Base-by-base conservation (phyloP, 345 rosid species). In the Moringa oleifera region DNA sequence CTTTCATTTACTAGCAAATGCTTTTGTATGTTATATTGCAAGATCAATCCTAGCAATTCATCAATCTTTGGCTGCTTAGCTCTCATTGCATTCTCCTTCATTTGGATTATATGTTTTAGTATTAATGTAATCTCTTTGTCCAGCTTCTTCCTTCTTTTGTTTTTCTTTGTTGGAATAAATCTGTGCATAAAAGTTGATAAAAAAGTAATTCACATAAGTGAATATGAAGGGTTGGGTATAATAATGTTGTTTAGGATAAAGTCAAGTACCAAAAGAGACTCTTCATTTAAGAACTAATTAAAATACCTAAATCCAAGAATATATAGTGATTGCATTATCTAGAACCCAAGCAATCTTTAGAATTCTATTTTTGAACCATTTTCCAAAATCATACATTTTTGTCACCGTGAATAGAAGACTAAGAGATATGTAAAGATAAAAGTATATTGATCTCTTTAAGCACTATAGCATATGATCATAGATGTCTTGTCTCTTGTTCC, bases 251-350 rank as follows among this genome's bases (percentile, higher is more conserved):
- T n/a, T n/a, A n/a, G n/a, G n/a, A n/a, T n/a, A n/a, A n/a, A n/a
- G n/a, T n/a, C n/a, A n/a, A 53, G 20, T 53, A 12, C 19, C 15
- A 23, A 53, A n/a, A 53, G 25, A 25, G 7, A 61, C 18, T 16
- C 19, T 31, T n/a, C 12, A 28, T 28, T 28, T n/a, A n/a, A 17
- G 12, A 8, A 64, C n/a, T 19, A 21, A 6, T 4, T 56, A 47
- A 13, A 56, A 51, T 23, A 83, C 82, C 82, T 81, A 72, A 74
- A 74, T 51, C 86, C 84, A 28, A 86, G 89, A 66, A 83, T 62
- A 60, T 83, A 77, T 0, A 71, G 7, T 47, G 72, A 67, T 57
- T 61, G 68, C 78, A 78, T 66, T n/a, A n/a, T n/a, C n/a, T n/a
- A n/a, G n/a, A n/a, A n/a, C n/a, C n/a, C n/a, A n/a, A n/a, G n/a